Evolutionary conservation across 805 yeast genomes (phyloP), one percentile per base, ranked within the genome.

Genomic region (Candida verbasci): DNA sequence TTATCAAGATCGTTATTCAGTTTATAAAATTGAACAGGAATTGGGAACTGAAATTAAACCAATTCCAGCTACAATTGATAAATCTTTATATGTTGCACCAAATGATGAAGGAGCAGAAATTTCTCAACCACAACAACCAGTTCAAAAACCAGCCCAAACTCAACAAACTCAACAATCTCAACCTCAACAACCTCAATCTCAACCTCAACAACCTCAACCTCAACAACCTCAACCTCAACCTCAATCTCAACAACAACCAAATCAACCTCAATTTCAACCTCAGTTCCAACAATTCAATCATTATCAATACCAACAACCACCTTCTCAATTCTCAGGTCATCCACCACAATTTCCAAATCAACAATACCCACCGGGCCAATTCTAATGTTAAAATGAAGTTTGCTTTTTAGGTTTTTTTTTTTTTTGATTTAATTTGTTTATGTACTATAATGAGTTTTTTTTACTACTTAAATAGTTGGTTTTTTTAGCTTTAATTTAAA

Each of bases 11-110:
- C 79, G 97, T 58, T 88, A 85, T 65, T 86, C 85, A 56, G 72
- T 93, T 54, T 91, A 88, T 65, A 86, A 86, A 62, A 89, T 93
- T 51, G 98, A 93, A 64, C 96, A 91, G 65, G 97, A 91, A 65
- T 76, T 93, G 47, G 97, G 97, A 24, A 91, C 97, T 14, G 97
- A 93, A 58, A 93, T 93, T 62, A 86, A 86, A 57, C 96, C 97
- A 42, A 93, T 93, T 49, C 98, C 98, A 25, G 81, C 87, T n/a
- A 77, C 78, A 35, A 93, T 93, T 52, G 97, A 93, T 65, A 82
- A 79, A 61, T 73, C 82, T 10, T 72, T 93, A 49, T 93, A 93
- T 55, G 97, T 89, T 36, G 91, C 89, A 31, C 38, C 25, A 15
- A 28, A 31, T 29, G n/a, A n/a, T n/a, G 47, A 36, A 26, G 29